A percentile compares a stretch with the other conserved stretches of the same genome.
Conservation (phyloP, 345 rosid genomes). For the Stellera chamaejasme region DNA sequence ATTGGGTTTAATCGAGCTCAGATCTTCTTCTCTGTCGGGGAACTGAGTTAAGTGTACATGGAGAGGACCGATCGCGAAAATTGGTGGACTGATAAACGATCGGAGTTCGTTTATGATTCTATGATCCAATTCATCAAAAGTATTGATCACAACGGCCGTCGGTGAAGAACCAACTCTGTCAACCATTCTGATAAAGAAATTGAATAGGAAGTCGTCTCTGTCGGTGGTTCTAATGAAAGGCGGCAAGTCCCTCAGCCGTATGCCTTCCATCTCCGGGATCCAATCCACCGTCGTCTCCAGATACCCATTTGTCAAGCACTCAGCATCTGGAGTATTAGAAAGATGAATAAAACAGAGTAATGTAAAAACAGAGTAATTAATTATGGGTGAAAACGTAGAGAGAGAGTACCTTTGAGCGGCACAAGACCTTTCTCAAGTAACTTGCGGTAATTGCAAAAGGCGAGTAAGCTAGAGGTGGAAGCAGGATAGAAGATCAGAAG, state of each 20-base stretch:
- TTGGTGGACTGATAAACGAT: neutral
- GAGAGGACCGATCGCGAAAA: conserved; percentile 20
- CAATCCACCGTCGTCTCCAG: neutral
- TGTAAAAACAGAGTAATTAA: neutral
- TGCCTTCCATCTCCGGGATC: neutral
- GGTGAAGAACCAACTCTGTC: neutral
- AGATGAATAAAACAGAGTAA: no score
- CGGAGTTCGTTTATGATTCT: conserved; percentile 1
- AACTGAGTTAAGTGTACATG: conserved; percentile 11
- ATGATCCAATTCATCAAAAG: neutral
- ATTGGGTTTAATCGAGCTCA: conserved; percentile 3
- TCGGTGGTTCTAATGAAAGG: neutral
- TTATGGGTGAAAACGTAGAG: neutral
- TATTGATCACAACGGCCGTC: conserved; percentile 1
- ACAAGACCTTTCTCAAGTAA: neutral
- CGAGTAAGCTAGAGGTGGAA: no score
- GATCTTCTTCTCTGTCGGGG: neutral
- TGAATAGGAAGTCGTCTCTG: neutral
- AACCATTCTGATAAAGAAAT: neutral
- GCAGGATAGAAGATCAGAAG: no score
- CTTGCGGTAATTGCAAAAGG: no score
- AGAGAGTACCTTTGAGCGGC: neutral
- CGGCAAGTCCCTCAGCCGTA: neutral
- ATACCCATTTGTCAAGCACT: neutral
- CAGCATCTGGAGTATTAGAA: neutral